Conservation (phyloP, 1,284 basidiomycete genomes). For the Golubevia pallescens region DNA sequence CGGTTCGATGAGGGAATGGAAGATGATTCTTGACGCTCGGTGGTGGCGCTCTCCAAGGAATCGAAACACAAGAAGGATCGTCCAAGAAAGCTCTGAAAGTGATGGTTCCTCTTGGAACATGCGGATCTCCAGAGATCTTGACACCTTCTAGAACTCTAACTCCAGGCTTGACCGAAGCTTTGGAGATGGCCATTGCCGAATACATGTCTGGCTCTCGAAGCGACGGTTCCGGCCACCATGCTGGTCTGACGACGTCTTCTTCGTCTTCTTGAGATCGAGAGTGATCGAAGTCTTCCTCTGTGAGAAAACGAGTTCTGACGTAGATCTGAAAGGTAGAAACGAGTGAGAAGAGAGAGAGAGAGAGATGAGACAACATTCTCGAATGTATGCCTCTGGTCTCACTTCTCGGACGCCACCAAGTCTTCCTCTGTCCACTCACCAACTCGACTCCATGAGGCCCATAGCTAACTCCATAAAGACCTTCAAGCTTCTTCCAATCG, state of each 20-base stretch:
- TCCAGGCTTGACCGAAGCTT: slow-evolving; percentile 16
- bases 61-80: slow-evolving; percentile 24
- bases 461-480: slow-evolving; percentile 39
- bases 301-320: slow-evolving; percentile 30
- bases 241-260: slow-evolving; percentile 8
- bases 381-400: no score
- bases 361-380: no score
- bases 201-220: slow-evolving; percentile 31
- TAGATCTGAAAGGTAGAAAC: no score
- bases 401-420: no score
- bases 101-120: slow-evolving; percentile 37
- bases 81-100: slow-evolving; percentile 40
- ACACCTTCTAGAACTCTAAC: slow-evolving; percentile 33
- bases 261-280: background rate
- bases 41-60: slow-evolving; percentile 24
- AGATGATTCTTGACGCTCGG: slow-evolving; percentile 22
- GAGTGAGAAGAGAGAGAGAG: no score
- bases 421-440: no score
- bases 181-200: slow-evolving; percentile 25
- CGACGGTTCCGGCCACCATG: slow-evolving; percentile 32
- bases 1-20: slow-evolving; percentile 20
- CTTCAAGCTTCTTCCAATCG: slow-evolving; percentile 32
- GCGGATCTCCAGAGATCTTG: slow-evolving; percentile 39
- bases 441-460: slow-evolving; percentile 42
- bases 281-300: slow-evolving; percentile 31